phyloP scores from a whole-genome alignment of 176 grass and related monocot species.

The Rhynchospora tenuis region DNA sequence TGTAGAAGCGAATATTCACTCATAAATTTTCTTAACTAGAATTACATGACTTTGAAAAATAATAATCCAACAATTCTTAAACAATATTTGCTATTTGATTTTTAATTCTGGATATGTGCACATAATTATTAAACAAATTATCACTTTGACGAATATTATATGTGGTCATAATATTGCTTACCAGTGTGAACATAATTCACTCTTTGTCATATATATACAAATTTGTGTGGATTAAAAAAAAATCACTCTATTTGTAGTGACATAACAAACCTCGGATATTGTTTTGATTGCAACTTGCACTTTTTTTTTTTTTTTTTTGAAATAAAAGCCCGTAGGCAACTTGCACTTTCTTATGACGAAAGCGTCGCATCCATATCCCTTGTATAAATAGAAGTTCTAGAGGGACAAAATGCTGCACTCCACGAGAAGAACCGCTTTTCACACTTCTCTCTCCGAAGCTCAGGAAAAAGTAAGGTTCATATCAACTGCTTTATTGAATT shows the following conservation, averaged over 20 bases:
- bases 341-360: too few relatives aligned
- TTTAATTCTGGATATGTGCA: too few relatives aligned
- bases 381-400: not conserved
- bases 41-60: too few relatives aligned
- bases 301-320: not conserved
- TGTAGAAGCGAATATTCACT: too few relatives aligned
- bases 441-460: not conserved
- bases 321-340: not conserved
- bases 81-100: too few relatives aligned
- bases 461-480: not conserved
- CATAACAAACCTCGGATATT: not conserved
- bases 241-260: not conserved
- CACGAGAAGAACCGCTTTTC: not conserved
- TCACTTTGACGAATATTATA: too few relatives aligned
- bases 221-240: not conserved
- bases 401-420: not conserved
- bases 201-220: not conserved
- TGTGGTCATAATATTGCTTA: too few relatives aligned
- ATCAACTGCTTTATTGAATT: not conserved
- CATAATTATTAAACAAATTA: too few relatives aligned
- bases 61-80: too few relatives aligned
- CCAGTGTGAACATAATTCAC: not conserved
- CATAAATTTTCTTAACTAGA: too few relatives aligned
- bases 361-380: not conserved
- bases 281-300: not conserved